A percentile compares a stretch with the other conserved stretches of the same genome.
Evolutionary conservation across 164 flowering plant genomes (phyloP).

Genomic region (Vitis amurensis): DNA sequence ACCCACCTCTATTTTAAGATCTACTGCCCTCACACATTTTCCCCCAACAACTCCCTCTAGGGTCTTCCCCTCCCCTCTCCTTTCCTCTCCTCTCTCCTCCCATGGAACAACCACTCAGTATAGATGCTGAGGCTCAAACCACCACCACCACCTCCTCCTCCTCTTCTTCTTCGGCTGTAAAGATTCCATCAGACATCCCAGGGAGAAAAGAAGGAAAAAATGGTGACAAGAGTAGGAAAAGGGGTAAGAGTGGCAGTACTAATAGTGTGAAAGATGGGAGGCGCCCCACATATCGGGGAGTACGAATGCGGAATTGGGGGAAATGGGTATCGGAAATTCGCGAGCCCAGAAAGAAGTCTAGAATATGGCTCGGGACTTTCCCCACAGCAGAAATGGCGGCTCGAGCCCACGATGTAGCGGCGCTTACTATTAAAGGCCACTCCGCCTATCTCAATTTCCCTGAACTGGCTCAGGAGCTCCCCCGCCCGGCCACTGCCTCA

Average conservation of each 20-base stretch:
- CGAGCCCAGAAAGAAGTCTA: conserved; percentile 61
- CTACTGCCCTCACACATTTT: background rate
- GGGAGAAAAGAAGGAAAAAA: background rate
- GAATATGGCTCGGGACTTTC: conserved; percentile 69
- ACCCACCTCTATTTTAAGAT: background rate
- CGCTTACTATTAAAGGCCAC: conserved; percentile 53
- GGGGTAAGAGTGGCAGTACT: background rate
- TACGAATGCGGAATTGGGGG: conserved; percentile 60
- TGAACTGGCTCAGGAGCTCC: conserved; percentile 41
- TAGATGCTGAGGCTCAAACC: too few relatives aligned
- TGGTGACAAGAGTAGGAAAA: background rate
- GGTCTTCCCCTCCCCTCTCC: background rate
- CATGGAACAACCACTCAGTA: conserved; percentile 1
- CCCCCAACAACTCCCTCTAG: too few relatives aligned
- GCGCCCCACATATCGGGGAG: conserved; percentile 47
- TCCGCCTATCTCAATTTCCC: conserved; percentile 62
- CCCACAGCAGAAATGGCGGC: conserved; percentile 70
- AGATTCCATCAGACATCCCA: background rate
- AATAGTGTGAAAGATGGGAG: background rate
- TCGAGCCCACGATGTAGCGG: conserved; percentile 68
- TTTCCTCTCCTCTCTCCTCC: background rate
- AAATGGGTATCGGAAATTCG: conserved; percentile 70
- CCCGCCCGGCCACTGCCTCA: conserved; percentile 43
- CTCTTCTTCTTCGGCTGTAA: too few relatives aligned
- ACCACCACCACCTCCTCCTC: background rate